Evolutionary conservation across 805 yeast species (phyloP).

Genomic region (Ogataea dorogensis): DNA sequence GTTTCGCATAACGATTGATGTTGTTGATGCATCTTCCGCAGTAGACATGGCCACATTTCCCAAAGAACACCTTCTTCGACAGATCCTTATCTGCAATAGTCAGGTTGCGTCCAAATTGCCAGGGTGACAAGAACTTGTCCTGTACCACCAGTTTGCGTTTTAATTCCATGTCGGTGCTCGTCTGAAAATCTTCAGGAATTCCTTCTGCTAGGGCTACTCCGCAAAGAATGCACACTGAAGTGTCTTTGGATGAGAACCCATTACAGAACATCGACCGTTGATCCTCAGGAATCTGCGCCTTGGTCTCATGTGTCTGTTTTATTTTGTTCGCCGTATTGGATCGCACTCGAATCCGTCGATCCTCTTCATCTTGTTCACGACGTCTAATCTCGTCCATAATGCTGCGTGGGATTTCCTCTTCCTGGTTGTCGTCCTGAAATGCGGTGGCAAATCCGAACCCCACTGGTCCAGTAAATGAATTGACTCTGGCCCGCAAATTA

Average conservation of each 20-base stretch:
- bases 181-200: conserved; percentile 50
- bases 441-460: conserved; percentile 8
- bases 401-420: conserved; percentile 28
- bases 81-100: conserved; percentile 56
- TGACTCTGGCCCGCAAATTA: conserved; percentile 10
- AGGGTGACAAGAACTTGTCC: conserved; percentile 52
- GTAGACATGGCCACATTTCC: conserved; percentile 79
- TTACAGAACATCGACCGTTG: conserved; percentile 19
- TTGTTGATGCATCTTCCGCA: conserved; percentile 83
- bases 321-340: conserved; percentile 22
- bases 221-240: conserved; percentile 63
- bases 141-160: conserved; percentile 29
- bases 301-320: conserved; percentile 16
- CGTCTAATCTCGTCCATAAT: conserved; percentile 30
- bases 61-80: conserved; percentile 62
- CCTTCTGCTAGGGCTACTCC: conserved; percentile 75
- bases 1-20: conserved; percentile 41
- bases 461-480: conserved; percentile 6
- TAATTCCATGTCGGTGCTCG: conserved; percentile 19
- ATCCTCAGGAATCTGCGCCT: conserved; percentile 16
- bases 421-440: conserved; percentile 9
- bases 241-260: conserved; percentile 35
- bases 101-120: conserved; percentile 52
- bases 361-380: conserved; percentile 31
- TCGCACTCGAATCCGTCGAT: conserved; percentile 24